These are phyloP conservation scores for Metschnikowia dekortorum DNA, from an alignment of 805 yeast genomes.

Conservation along the genomic window DNA sequence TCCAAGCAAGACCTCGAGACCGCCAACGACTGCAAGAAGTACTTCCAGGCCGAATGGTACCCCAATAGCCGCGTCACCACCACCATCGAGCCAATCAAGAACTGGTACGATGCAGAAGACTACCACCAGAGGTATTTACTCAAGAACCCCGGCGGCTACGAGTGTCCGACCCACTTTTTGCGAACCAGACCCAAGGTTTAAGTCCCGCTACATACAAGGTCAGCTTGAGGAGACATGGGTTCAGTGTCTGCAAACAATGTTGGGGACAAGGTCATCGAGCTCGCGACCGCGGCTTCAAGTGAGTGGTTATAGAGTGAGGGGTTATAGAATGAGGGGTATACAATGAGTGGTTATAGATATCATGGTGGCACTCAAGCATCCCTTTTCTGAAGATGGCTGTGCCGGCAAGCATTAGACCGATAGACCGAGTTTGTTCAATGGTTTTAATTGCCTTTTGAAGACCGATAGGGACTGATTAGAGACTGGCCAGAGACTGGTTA, in stretches of 20 bases:
- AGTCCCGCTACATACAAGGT: not conserved
- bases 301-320: too few relatives aligned
- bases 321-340: too few relatives aligned
- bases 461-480: too few relatives aligned
- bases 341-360: too few relatives aligned
- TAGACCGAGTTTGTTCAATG: too few relatives aligned
- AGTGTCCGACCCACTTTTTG: conserved; percentile 83
- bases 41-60: conserved; percentile 71
- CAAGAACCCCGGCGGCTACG: conserved; percentile 81
- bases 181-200: conserved; percentile 55
- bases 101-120: conserved; percentile 91
- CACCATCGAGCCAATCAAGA: conserved; percentile 57
- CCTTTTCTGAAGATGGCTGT: too few relatives aligned
- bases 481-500: too few relatives aligned
- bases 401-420: too few relatives aligned
- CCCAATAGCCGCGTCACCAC: conserved; percentile 68
- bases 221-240: conserved; percentile 1
- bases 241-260: not conserved
- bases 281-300: too few relatives aligned
- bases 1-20: conserved; percentile 44
- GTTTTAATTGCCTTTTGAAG: too few relatives aligned
- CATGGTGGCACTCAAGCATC: too few relatives aligned
- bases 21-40: conserved; percentile 45
- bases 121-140: conserved; percentile 83
- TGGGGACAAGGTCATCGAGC: too few relatives aligned